Evolutionary conservation across 2,329 filamentous ascomycete species (phyloP), one percentile per base, ranked within the genome.

Genomic region (Fonsecaea multimorphosa): DNA sequence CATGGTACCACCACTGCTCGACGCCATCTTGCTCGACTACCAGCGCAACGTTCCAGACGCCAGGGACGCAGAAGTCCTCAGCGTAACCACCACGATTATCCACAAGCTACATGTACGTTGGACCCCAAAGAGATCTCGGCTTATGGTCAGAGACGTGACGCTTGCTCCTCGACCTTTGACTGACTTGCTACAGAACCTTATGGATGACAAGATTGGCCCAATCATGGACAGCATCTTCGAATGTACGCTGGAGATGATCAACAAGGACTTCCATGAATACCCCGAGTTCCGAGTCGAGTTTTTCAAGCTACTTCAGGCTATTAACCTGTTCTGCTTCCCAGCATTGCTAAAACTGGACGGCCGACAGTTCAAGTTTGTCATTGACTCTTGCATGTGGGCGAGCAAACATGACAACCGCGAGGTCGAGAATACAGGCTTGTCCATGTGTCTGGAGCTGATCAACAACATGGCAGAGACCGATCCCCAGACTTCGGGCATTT

Each of bases 331-430:
- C 78, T 99, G 95, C 80, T 99, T 99, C 88, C 92, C 92, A 55
- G 90, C 95, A 0, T 86, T 99, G 24, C 85, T 99, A 71, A 96
- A 96, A 79, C 88, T 99, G 36, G 94, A 99, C 76, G 94, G 92
- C 74, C 89, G 92, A 66, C 95, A 97, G 76, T 99, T 99, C 87
- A 99, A 99, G 82, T 96, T 98, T 76, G 93, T 99, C 74, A 98
- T 99, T 72, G 95, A 99, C 78, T 96, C 94, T 38, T 99, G 96
- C 84, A 93, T 98, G 85, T 99, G 95, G 96, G 95, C 96, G n/a
- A 97, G 94, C 83, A 99, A 99, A 84, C 95, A 99, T 79, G 95
- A 99, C 82, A 99, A 99, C 81, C 91, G 95, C 67, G 93, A 97
- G 76, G 95, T 99, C 32, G 95, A 99, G 80, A 92, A 91, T 72